Evolutionary conservation across 805 yeast species (phyloP).

Genomic region (Yamadazyma nakazawae): DNA sequence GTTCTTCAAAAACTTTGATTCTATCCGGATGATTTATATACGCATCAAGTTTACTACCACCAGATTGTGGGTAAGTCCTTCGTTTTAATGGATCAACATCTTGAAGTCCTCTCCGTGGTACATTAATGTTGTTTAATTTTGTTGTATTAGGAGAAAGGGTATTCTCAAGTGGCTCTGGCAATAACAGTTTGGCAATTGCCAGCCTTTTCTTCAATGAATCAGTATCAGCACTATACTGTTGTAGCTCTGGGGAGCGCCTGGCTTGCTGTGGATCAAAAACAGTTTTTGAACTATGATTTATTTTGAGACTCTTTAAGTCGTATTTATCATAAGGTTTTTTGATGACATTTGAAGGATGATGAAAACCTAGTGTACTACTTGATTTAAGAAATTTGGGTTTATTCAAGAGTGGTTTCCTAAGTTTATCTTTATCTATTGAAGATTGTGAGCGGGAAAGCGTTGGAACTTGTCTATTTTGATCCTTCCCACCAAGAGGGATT

Average conservation of each 20-base stretch:
- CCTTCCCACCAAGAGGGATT: constrained; percentile 41
- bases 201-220: constrained; percentile 23
- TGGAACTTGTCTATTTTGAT: constrained; percentile 27
- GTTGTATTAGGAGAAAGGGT: constrained; percentile 9
- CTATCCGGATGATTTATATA: constrained; percentile 9
- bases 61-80: constrained; percentile 4
- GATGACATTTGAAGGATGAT: constrained; percentile 12
- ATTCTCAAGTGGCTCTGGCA: background rate
- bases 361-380: constrained; percentile 37
- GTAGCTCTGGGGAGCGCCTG: constrained; percentile 19
- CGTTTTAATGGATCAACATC: constrained; percentile 16
- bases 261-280: constrained; percentile 19
- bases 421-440: constrained; percentile 10
- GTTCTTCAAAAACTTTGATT: constrained; percentile 4
- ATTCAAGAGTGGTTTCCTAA: constrained; percentile 1
- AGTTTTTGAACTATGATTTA: constrained; percentile 1
- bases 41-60: constrained; percentile 18
- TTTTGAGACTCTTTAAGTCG: constrained; percentile 1
- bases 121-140: constrained; percentile 1
- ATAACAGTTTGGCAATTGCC: background rate
- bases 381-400: constrained; percentile 24
- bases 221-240: constrained; percentile 19
- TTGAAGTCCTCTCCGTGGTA: background rate
- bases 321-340: constrained; percentile 1
- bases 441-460: constrained; percentile 31